Conservation (phyloP, 1,139 yeast genomes). For the Candida mesenterica region DNA sequence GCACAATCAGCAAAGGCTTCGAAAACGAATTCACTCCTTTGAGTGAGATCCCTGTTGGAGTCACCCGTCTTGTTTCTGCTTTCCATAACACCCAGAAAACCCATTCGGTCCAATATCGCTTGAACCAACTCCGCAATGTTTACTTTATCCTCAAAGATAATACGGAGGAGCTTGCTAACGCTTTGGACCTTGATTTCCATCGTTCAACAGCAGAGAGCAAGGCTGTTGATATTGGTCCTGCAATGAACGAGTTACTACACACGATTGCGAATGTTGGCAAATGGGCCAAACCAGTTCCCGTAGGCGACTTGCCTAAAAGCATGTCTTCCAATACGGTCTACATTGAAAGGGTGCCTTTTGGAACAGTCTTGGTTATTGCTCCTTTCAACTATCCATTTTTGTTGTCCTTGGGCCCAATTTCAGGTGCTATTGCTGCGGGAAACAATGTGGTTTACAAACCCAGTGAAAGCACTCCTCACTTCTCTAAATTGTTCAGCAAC, state of each 20-base stretch:
- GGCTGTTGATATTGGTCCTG: constrained; percentile 53
- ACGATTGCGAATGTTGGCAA: constrained; percentile 58
- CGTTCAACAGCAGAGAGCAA: constrained; percentile 62
- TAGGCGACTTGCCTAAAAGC: constrained; percentile 45
- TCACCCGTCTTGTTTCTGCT: constrained; percentile 37
- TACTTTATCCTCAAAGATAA: constrained; percentile 67
- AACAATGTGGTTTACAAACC: constrained; percentile 81
- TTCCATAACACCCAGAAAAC: constrained; percentile 51
- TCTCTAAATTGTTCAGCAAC: constrained; percentile 54
- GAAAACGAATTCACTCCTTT: constrained; percentile 42
- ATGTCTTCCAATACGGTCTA: constrained; percentile 47
- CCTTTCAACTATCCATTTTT: constrained; percentile 88
- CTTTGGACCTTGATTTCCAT: constrained; percentile 65
- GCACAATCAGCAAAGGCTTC: constrained; percentile 1
- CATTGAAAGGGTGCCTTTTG: constrained; percentile 69
- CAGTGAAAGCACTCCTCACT: constrained; percentile 69
- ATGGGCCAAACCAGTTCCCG: constrained; percentile 59
- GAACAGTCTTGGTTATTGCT: constrained; percentile 70
- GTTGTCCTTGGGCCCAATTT: constrained; percentile 63
- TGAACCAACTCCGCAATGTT: constrained; percentile 64
- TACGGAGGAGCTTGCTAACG: constrained; percentile 51
- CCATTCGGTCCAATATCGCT: constrained; percentile 55
- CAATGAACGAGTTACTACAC: constrained; percentile 56
- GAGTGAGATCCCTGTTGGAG: constrained; percentile 49
- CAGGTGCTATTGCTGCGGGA: constrained; percentile 87